These are phyloP conservation scores for Castanospermum australe DNA, from an alignment of 306 rosid genomes.

Conservation along the genomic window DNA sequence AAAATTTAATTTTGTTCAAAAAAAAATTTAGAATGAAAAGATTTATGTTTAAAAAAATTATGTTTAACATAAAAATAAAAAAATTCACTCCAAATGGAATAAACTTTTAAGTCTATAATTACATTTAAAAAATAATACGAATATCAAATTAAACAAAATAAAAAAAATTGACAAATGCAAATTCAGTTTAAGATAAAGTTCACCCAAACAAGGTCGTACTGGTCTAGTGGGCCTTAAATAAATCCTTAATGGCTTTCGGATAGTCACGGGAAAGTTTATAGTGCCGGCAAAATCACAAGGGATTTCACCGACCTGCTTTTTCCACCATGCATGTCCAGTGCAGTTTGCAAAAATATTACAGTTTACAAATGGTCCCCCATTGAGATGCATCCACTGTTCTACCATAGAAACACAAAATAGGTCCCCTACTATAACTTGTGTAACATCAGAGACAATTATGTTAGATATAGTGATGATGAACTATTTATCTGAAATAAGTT, in stretches of 20 bases:
- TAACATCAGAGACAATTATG: background rate
- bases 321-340: background rate
- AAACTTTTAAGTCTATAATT: too few relatives aligned
- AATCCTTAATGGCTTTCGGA: background rate
- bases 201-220: too few relatives aligned
- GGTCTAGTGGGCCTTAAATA: constrained; percentile 28
- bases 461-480: constrained; percentile 3
- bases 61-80: too few relatives aligned
- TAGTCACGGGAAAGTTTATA: constrained; percentile 27
- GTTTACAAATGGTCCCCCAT: constrained; percentile 20
- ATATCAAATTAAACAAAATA: too few relatives aligned
- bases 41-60: too few relatives aligned
- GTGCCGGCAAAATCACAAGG: background rate
- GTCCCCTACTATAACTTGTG: constrained; percentile 1
- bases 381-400: constrained; percentile 21
- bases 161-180: too few relatives aligned
- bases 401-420: constrained; percentile 4
- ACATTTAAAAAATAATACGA: too few relatives aligned
- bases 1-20: too few relatives aligned
- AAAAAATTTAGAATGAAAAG: too few relatives aligned
- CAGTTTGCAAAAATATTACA: constrained; percentile 1
- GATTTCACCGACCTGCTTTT: background rate
- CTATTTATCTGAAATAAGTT: background rate
- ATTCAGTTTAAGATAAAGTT: too few relatives aligned
- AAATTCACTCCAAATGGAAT: too few relatives aligned